Evolutionary conservation across 805 yeast genomes (phyloP).

Genomic region (Saturnispora serradocipensis): DNA sequence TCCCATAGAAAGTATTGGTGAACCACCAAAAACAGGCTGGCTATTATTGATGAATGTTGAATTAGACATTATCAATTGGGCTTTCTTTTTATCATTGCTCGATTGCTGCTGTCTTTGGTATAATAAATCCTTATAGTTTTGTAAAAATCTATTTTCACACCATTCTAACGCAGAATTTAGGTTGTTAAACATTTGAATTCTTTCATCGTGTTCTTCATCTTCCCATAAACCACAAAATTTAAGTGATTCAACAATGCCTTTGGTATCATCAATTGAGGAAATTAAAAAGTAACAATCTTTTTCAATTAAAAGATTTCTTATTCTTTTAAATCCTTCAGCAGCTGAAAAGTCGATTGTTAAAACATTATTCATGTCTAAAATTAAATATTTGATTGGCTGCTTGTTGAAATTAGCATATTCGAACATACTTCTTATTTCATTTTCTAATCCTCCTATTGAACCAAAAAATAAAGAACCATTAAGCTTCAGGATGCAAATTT

Average conservation of each 20-base stretch:
- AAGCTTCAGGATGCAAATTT: conserved; percentile 76
- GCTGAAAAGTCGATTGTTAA: conserved; percentile 85
- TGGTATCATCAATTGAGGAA: conserved; percentile 65
- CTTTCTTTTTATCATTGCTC: conserved; percentile 9
- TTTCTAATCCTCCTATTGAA: conserved; percentile 86
- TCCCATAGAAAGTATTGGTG: conserved; percentile 23
- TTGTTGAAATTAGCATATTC: conserved; percentile 41
- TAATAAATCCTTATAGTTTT: conserved; percentile 39
- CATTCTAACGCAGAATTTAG: conserved; percentile 87
- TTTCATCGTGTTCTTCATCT: conserved; percentile 34
- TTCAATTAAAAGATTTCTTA: conserved; percentile 66
- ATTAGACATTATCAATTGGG: conserved; percentile 10
- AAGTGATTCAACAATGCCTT: conserved; percentile 59
- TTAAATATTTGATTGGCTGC: conserved; percentile 67
- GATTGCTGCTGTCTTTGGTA: neutral
- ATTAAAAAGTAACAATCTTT: conserved; percentile 64
- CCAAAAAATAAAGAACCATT: conserved; percentile 92
- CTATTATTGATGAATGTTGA: conserved; percentile 7
- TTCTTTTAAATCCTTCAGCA: conserved; percentile 87
- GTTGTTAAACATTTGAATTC: conserved; percentile 60
- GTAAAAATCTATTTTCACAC: conserved; percentile 88
- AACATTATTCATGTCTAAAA: conserved; percentile 79
- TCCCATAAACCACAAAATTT: conserved; percentile 78
- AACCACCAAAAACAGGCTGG: conserved; percentile 1
- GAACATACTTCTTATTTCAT: conserved; percentile 54